Conservation (phyloP, 2,329 filamentous ascomycete species). For the Curvularia lunata region DNA sequence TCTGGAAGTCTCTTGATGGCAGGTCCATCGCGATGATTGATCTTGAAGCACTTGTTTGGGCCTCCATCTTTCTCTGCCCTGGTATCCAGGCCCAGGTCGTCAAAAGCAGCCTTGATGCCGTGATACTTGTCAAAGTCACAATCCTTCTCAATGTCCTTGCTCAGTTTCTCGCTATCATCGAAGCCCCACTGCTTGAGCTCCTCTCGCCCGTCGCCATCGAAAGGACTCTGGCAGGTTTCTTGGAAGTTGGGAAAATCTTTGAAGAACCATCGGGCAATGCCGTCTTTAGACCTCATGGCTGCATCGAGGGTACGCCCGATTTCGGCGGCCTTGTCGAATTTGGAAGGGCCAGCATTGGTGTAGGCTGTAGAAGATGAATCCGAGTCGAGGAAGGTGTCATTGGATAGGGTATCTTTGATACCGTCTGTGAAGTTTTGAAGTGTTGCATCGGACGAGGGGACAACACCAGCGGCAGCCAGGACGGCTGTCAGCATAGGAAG, state of each 20-base stretch:
- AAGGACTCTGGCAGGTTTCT: conserved; percentile 12
- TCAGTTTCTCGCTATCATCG: conserved; percentile 11
- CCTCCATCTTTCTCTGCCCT: conserved; percentile 15
- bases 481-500: background rate
- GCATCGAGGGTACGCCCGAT: conserved; percentile 11
- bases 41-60: conserved; percentile 17
- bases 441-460: background rate
- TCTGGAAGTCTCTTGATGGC: conserved; percentile 17
- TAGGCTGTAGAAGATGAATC: background rate
- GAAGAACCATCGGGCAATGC: conserved; percentile 18
- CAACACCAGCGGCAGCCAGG: background rate
- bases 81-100: conserved; percentile 16
- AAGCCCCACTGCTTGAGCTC: conserved; percentile 20
- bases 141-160: conserved; percentile 10
- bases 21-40: conserved; percentile 17
- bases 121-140: conserved; percentile 22
- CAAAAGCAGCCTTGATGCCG: conserved; percentile 15
- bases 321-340: conserved; percentile 10
- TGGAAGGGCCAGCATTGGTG: background rate
- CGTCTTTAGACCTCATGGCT: conserved; percentile 17
- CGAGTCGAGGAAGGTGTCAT: background rate
- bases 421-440: background rate
- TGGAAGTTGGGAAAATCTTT: conserved; percentile 13
- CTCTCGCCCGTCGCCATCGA: conserved; percentile 12
- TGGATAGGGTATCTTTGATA: background rate